Evolutionary conservation across 306 rosid genomes (phyloP), one percentile per base, ranked within the genome.

Genomic region (Fragaria vesca): DNA sequence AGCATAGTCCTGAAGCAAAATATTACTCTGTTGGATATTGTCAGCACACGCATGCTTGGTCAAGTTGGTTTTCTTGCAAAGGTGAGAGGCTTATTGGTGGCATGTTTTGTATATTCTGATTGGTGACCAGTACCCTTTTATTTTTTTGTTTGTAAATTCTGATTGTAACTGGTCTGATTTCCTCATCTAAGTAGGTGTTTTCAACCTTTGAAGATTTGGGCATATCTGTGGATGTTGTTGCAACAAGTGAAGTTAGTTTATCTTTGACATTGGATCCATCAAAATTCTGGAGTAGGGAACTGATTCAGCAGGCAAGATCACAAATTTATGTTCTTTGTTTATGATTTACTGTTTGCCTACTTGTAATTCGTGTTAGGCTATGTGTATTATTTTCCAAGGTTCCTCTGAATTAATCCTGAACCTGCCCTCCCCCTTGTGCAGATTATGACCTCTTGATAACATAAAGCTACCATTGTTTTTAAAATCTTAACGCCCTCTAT

Each of bases 241-340:
- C 97, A 73, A 92, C 97, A 13, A 92, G 96, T 79, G 97, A 92
- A 85, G 97, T 92, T 74, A 92, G 97, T 85, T 87, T 92, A 85
- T 92, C 97, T 74, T 83, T 90, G 88, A 92, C 97, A 40, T 74
- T 92, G 86, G 97, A 92, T 87, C 97, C 97, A 45, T 92, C 97
- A 46, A 92, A 90, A 84, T 88, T 92, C 66, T 92, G 96, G 97
- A 92, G 97, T 85, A 87, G 97, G 82, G 97, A 90, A 80, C 87
- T 92, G 57, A 92, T 92, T 82, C 97, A 84, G 85, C 97, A 92
- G 90, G 97, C 84, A 89, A 81, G 90, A 80, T 66, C 75, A 81
- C 24, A 80, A 61, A 66, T 40, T 38, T 54, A n/a, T 54, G 34
- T 54, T 36, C 26, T 51, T 72, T n/a, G 42, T 72, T 21, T 34